Evolutionary conservation across 345 rosid species (phyloP), one percentile per base, ranked within the genome.

Genomic region (Adansonia digitata): DNA sequence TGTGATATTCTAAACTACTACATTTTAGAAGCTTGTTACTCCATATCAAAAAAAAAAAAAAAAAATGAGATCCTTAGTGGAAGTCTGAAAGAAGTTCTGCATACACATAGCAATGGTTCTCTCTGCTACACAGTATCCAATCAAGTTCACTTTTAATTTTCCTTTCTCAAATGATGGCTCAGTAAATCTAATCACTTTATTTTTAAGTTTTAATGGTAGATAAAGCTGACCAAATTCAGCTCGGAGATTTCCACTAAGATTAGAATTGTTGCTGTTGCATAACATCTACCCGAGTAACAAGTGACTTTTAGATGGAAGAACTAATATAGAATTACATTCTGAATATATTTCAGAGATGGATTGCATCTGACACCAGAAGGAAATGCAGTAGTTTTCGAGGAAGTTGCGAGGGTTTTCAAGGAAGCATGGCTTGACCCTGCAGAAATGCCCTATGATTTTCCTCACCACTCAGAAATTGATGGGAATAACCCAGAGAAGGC

Each of bases 391-490:
- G 96, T 90, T 37, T 82, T 74, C 77, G 68, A 80, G 40, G 88
- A 92, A 84, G 91, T 90, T 69, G 76, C 75, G 43, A 80, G 78
- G 59, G 91, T 85, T 46, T 89, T 90, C 73, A 80, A 51, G 53
- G 94, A 84, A 84, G 90, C 97, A 55, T 80, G 92, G 93, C 91
- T 91, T 56, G 49, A 82, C 31, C 89, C 98, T 53, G 89, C 73
- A 46, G 95, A 82, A 78, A 91, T 91, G 95, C 93, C 97, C 0
- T 49, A 52, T n/a, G 98, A 94, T 87, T 86, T 88, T 80, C 97
- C 98, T 74, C 88, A 81, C 81, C 91, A 88, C 80, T 88, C 90
- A 0, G 79, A 79, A 59, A 90, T 92, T 59, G 97, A 90, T 40
- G 87, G 83, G 53, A 67, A 85, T 51, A 81, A 87, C 61, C 97